Percentiles rank a stretch among this genome's conserved stretches.
These are phyloP conservation scores for Tanozyma kutaoensis DNA, from an alignment of 805 yeast species.

Conservation along the genomic window DNA sequence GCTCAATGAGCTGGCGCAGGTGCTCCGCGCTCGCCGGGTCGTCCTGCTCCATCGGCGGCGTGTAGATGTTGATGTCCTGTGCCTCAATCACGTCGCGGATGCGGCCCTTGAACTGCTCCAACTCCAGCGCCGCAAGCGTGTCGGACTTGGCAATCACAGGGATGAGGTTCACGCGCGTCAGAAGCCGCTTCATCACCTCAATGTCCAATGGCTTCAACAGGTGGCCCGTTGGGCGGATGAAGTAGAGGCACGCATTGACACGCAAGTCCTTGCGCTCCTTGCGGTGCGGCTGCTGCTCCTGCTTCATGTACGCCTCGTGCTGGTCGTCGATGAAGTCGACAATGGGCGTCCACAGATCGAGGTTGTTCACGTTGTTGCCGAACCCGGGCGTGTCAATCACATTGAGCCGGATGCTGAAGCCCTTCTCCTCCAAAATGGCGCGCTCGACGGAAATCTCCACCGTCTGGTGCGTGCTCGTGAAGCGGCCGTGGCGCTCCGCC, in stretches of 20 bases:
- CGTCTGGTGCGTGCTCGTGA: constrained; percentile 43
- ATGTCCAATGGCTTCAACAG: constrained; percentile 79
- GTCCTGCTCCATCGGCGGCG: constrained; percentile 69
- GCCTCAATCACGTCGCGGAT: constrained; percentile 75
- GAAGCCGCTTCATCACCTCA: constrained; percentile 73
- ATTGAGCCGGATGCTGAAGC: constrained; percentile 63
- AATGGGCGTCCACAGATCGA: constrained; percentile 76
- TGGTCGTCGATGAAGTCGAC: constrained; percentile 86
- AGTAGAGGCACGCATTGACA: constrained; percentile 84
- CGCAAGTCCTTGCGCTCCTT: constrained; percentile 57
- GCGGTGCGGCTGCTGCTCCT: constrained; percentile 85
- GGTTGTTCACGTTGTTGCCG: constrained; percentile 82
- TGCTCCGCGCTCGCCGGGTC: constrained; percentile 71
- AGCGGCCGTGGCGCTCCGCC: constrained; percentile 43
- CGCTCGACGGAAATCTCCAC: constrained; percentile 69
- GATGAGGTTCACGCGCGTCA: constrained; percentile 71
- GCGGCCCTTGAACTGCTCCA: constrained; percentile 55
- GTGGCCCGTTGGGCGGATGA: constrained; percentile 86
- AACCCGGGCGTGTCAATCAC: constrained; percentile 90
- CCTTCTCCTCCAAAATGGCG: constrained; percentile 76
- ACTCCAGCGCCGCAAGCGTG: constrained; percentile 61
- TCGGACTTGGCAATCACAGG: constrained; percentile 89
- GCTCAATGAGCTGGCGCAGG: constrained; percentile 64
- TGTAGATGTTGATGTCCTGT: constrained; percentile 71
- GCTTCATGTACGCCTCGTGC: constrained; percentile 78